Evolutionary conservation across 140 eudicot species (phyloP), one percentile per base, ranked within the genome.

Genomic region (Flaveria floridana): DNA sequence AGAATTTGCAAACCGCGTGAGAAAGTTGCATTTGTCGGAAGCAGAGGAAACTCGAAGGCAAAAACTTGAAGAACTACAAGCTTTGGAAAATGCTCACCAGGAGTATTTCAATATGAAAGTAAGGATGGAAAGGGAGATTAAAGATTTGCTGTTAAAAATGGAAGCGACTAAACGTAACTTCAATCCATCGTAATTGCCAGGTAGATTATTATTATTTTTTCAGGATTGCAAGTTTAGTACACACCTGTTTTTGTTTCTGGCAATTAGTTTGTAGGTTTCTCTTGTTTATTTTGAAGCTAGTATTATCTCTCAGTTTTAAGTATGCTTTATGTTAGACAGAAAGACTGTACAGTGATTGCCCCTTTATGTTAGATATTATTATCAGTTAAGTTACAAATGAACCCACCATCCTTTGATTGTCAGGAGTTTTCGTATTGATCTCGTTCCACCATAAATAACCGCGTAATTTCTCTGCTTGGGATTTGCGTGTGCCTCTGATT

Each of bases 71-170:
- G 91, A 90, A 76, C 78, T 90, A 12, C 96, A 85, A 78, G 79
- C 74, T 63, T 63, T 85, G 41, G 99, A 94, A 80, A 83, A 87
- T 71, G 86, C 88, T 47, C 89, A 88, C 82, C 92, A 87, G 78
- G 96, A 94, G 30, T 94, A 90, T 50, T 86, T 80, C 62, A 88
- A 78, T 58, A 88, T 94, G 99, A 94, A 91, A 80, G 86, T 85
- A 47, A 84, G 99, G 80, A 94, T 94, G 97, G 96, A 94, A 79
- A 55, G 83, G 13, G 97, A 94, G 76, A 94, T 94, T 28, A 94
- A 88, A 84, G 96, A 86, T 79, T 81, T 94, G 67, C 73, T 92
- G 78, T 50, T 88, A 72, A 94, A 88, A 80, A 94, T 94, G 99
- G 99, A 94, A 82, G 96, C 96, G 52, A 86, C 99, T 7, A 88